Evolutionary conservation across 805 yeast genomes (phyloP).

Genomic region (Yarrowia sp.): DNA sequence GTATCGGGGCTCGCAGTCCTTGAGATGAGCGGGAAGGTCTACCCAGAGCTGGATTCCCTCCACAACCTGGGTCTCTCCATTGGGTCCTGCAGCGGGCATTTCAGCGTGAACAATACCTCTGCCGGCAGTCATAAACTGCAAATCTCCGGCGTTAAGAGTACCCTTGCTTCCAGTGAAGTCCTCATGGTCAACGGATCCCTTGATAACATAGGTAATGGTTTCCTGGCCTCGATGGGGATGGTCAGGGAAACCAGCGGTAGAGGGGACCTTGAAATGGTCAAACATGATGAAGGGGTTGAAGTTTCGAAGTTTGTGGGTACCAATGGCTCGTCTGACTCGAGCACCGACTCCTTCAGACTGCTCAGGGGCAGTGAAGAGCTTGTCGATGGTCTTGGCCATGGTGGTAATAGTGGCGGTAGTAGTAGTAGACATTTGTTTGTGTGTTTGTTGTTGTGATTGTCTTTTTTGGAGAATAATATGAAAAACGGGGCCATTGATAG

Average conservation of each 20-base stretch:
- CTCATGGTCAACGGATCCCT: conserved; percentile 70
- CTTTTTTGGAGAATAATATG: background rate
- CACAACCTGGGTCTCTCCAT: conserved; percentile 31
- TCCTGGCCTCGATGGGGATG: conserved; percentile 85
- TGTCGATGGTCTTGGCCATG: background rate
- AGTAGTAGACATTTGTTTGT: background rate
- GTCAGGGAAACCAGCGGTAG: conserved; percentile 58
- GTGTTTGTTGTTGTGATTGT: background rate
- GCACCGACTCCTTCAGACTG: conserved; percentile 87
- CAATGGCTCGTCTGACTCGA: conserved; percentile 73
- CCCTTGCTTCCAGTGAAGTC: conserved; percentile 83
- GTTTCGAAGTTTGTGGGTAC: conserved; percentile 51
- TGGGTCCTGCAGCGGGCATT: conserved; percentile 59
- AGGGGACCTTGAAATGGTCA: conserved; percentile 9
- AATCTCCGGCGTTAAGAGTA: conserved; percentile 69
- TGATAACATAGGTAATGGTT: conserved; percentile 61
- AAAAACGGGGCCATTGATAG: background rate
- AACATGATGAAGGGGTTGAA: conserved; percentile 61
- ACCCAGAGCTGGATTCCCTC: conserved; percentile 85
- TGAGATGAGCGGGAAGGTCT: conserved; percentile 63
- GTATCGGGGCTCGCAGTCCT: conserved; percentile 66
- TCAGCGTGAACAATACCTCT: conserved; percentile 81
- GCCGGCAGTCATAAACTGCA: conserved; percentile 93
- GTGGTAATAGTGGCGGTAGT: background rate
- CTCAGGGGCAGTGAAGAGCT: conserved; percentile 38